Evolutionary conservation across 2,329 filamentous ascomycete genomes (phyloP).

Genomic region (Colletotrichum eleusines): DNA sequence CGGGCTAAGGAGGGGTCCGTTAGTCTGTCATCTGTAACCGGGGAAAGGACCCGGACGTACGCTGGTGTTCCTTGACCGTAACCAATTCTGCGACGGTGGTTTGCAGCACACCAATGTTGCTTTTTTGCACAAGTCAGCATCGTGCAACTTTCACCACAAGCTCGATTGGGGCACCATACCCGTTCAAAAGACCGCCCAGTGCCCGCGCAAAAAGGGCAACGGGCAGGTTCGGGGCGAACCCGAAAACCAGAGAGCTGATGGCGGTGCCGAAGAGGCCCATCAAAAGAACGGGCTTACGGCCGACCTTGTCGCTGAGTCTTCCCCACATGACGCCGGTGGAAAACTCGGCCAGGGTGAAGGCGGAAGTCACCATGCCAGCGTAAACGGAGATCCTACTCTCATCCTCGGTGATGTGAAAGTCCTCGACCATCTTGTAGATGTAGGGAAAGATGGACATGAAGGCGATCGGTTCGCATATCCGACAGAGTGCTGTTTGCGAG

Average conservation of each 20-base stretch:
- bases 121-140: conserved; percentile 52
- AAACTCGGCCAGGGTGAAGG: conserved; percentile 97
- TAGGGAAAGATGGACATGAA: conserved; percentile 99
- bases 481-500: conserved; percentile 78
- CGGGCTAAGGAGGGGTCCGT: conserved; percentile 68
- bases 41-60: conserved; percentile 61
- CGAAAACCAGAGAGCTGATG: conserved; percentile 91
- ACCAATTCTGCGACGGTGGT: conserved; percentile 96
- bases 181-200: conserved; percentile 91
- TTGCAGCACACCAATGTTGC: conserved; percentile 94
- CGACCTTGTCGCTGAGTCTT: conserved; percentile 88
- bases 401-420: conserved; percentile 86
- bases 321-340: conserved; percentile 94
- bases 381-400: conserved; percentile 88
- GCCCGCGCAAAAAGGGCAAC: conserved; percentile 89
- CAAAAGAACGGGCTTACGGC: conserved; percentile 91
- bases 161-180: conserved; percentile 71
- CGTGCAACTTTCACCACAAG: background rate
- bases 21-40: conserved; percentile 42
- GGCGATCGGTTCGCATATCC: conserved; percentile 97
- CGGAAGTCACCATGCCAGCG: conserved; percentile 94
- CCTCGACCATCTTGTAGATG: conserved; percentile 96
- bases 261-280: conserved; percentile 92
- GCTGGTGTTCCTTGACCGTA: conserved; percentile 92
- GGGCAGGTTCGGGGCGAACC: conserved; percentile 85